Base-by-base conservation (phyloP, 179 eudicot genomes). In the Spinacia oleracea region DNA sequence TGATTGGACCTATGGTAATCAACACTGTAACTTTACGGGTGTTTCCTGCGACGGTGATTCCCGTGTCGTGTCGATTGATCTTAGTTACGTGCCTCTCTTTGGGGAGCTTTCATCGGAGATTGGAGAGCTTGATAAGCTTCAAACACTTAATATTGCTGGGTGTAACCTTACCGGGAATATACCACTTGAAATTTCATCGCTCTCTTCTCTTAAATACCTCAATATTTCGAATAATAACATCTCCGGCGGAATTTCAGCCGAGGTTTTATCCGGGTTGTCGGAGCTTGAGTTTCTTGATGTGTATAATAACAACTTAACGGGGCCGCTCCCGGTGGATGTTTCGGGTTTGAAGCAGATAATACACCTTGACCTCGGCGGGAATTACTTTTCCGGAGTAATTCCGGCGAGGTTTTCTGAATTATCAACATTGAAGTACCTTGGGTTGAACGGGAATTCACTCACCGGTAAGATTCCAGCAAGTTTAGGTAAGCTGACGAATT, bases 21-120 rank as follows among this genome's bases (percentile, higher is more conserved):
- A 81, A 0, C 94, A 93, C 84, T 94, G 98, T 71, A 79, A 79
- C 7, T 94, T 93, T 86, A 77, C 88, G 38, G 97, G 98, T 14
- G 89, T 94, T 43, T 74, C 83, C 0, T 94, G 98, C 77, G 87
- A 90, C 80, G 79, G 43, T 0, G 77, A 63, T 67, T 73, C 40
- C 12, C 85, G 85, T 1, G 98, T 94, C 0, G 84, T 82, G 0
- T 60, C 90, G 1, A 75, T 94, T 20, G 81, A 83, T 58, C 15
- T 94, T 68, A 74, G 88, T 1, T 38, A 34, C 10, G 35, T 72
- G 9, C 85, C 84, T 0, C 85, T 91, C 14, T 84, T 67, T 20
- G 97, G 94, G 0, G 75, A 68, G 8, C 34, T 94, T 7, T 67
- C 91, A 0, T 81, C 89, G 0, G 89, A 88, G 16, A 89, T 93